These are phyloP conservation scores for Suillus ampliporus DNA, from an alignment of 768 basidiomycete genomes.

Conservation along the genomic window DNA sequence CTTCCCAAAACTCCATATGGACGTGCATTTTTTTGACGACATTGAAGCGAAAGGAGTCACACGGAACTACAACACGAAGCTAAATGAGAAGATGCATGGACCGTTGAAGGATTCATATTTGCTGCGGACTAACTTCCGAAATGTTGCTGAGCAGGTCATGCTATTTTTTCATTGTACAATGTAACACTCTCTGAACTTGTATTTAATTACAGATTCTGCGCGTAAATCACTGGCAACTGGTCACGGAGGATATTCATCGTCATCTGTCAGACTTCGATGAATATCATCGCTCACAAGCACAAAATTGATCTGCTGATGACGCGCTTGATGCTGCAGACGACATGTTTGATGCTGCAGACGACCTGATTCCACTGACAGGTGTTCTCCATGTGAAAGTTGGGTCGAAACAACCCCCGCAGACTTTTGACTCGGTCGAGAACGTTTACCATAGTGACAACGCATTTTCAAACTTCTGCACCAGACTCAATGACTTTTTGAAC, in stretches of 20 bases:
- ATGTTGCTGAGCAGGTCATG: constrained; percentile 39
- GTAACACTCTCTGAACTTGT: background rate
- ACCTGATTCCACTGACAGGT: background rate
- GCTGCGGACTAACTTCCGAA: constrained; percentile 38
- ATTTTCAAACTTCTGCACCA: constrained; percentile 5
- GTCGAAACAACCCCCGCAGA: constrained; percentile 1
- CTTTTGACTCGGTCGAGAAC: constrained; percentile 9
- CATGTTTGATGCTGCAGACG: no score
- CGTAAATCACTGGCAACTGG: background rate
- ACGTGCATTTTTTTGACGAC: constrained; percentile 38
- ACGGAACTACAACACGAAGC: constrained; percentile 37
- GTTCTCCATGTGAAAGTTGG: constrained; percentile 13
- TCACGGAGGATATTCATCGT: background rate
- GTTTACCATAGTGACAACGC: background rate
- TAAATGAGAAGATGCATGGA: constrained; percentile 37
- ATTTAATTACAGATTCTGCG: background rate
- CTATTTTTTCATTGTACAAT: background rate
- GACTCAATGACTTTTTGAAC: constrained; percentile 11
- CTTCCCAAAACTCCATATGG: constrained; percentile 39
- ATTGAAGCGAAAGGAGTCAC: constrained; percentile 39
- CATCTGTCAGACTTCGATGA: background rate
- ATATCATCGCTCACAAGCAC: background rate
- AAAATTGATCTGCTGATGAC: background rate
- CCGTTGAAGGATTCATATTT: constrained; percentile 32
- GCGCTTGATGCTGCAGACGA: background rate